phyloP scores from a whole-genome alignment of 306 rosid genomes.

The Corylus americana region DNA sequence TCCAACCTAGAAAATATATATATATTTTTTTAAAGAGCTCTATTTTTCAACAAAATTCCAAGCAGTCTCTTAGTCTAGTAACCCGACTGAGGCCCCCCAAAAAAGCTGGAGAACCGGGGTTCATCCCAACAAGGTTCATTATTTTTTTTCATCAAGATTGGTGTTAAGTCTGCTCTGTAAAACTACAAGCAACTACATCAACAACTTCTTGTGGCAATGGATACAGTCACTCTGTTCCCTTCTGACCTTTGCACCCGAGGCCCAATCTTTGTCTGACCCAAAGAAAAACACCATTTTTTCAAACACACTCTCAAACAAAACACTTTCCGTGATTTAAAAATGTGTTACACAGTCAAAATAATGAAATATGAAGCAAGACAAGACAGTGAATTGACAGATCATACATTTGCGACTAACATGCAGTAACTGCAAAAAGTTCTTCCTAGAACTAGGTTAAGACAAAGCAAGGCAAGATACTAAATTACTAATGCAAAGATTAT shows the following conservation, averaged over 20 bases:
- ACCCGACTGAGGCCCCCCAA: background rate
- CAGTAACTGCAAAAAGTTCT: background rate
- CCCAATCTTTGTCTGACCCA: no score
- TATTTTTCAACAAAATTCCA: no score
- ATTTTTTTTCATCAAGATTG: background rate
- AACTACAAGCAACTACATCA: no score
- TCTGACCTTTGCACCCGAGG: no score
- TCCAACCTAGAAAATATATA: no score
- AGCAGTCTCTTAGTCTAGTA: no score
- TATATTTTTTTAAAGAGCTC: no score
- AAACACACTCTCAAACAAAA: no score
- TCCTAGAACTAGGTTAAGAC: background rate
- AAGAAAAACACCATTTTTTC: no score
- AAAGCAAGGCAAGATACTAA: constrained; percentile 2
- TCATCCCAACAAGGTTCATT: background rate
- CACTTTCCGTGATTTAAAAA: no score
- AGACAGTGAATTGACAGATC: background rate
- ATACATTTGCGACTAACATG: background rate
- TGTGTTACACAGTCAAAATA: background rate
- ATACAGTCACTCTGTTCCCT: no score
- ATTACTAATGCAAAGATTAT: constrained; percentile 6
- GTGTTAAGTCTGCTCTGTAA: background rate
- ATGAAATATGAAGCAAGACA: background rate
- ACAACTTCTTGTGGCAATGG: no score
- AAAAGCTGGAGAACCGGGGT: background rate